Evolutionary conservation across 352 stramenopile genomes (phyloP).

Genomic region (Globisporangium acanthophoron): DNA sequence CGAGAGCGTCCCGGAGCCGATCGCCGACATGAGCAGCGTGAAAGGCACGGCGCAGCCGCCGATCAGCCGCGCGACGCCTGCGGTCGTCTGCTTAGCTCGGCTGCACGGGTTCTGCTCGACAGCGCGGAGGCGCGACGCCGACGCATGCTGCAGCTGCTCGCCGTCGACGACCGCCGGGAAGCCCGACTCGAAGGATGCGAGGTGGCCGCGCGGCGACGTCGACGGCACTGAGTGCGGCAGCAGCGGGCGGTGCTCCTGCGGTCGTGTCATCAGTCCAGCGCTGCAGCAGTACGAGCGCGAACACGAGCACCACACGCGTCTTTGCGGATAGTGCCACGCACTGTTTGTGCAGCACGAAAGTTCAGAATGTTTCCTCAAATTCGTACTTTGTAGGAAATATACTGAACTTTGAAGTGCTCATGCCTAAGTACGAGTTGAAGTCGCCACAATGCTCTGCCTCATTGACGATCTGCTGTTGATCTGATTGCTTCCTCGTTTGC

Average conservation of each 20-base stretch:
- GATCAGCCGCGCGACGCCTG: slow-evolving; percentile 3
- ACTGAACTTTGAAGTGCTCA: too few species aligned
- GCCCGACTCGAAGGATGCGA: slow-evolving; percentile 17
- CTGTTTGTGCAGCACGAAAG: neutral
- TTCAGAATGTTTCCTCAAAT: neutral
- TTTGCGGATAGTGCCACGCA: neutral
- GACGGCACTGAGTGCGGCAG: neutral
- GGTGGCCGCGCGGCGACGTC: slow-evolving; percentile 10
- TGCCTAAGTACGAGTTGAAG: neutral
- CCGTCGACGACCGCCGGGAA: slow-evolving; percentile 17
- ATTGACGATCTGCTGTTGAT: too few species aligned
- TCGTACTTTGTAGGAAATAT: neutral
- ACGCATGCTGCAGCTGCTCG: slow-evolving; percentile 13
- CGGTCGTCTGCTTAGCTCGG: slow-evolving; percentile 12
- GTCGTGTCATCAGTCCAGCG: neutral
- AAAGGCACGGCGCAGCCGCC: slow-evolving; percentile 15
- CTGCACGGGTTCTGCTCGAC: slow-evolving; percentile 7
- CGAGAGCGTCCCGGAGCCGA: slow-evolving; percentile 45
- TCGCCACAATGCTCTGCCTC: neutral
- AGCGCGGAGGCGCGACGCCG: neutral
- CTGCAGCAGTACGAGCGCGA: neutral
- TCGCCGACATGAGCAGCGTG: slow-evolving; percentile 56
- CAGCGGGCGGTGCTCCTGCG: neutral
- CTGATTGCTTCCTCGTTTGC: too few species aligned
- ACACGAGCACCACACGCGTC: neutral